These are phyloP conservation scores for Boletus insuetus DNA, from an alignment of 768 basidiomycete genomes.

Conservation along the genomic window DNA sequence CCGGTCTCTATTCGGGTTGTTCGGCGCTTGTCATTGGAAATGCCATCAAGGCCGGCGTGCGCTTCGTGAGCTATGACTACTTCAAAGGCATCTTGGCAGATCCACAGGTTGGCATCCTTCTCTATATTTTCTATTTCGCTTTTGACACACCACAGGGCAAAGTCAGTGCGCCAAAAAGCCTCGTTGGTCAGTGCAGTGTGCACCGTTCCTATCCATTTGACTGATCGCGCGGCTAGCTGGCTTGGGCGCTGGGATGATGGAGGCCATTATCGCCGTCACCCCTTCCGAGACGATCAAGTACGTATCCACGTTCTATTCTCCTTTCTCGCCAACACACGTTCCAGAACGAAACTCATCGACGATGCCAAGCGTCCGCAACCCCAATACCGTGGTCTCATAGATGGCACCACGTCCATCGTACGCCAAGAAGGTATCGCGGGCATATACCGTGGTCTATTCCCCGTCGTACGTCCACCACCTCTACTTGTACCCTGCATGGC, in stretches of 20 bases:
- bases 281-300: slow-evolving; percentile 99
- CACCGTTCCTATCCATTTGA: neutral
- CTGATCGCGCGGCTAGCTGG: slow-evolving; percentile 48
- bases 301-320: slow-evolving; percentile 21
- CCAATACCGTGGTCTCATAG: slow-evolving; percentile 80
- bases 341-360: slow-evolving; percentile 94
- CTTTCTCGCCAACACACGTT: neutral
- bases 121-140: neutral
- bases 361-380: slow-evolving; percentile 86
- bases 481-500: no score
- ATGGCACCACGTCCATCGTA: slow-evolving; percentile 80
- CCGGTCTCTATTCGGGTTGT: slow-evolving; percentile 92
- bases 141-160: slow-evolving; percentile 61
- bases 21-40: slow-evolving; percentile 89
- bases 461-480: slow-evolving; percentile 65
- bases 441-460: slow-evolving; percentile 88
- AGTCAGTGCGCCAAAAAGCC: slow-evolving; percentile 80
- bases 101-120: slow-evolving; percentile 54
- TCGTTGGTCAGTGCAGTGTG: slow-evolving; percentile 62
- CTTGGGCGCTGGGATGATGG: slow-evolving; percentile 85
- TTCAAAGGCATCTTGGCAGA: slow-evolving; percentile 86
- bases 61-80: slow-evolving; percentile 92
- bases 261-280: slow-evolving; percentile 92
- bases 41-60: slow-evolving; percentile 89
- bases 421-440: slow-evolving; percentile 81